These are phyloP conservation scores for Leishmania tarentolae DNA, from an alignment of 208 protist genomes.

Conservation along the genomic window DNA sequence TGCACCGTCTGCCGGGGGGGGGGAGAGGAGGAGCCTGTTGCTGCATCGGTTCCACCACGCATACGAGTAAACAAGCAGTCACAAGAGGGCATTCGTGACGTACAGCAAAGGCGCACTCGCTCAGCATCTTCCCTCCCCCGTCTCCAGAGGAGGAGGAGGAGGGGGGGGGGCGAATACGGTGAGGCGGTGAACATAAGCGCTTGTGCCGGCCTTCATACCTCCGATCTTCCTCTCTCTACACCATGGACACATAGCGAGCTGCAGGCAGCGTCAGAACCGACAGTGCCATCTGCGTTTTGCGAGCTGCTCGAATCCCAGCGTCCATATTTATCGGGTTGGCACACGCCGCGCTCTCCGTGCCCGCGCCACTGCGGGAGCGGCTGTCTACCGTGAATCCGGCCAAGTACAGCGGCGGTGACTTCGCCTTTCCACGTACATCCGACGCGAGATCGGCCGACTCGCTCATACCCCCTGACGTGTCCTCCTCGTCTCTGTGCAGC, in stretches of 20 bases:
- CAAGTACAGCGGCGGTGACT: slow-evolving; percentile 5
- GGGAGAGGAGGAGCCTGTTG: too few relatives aligned
- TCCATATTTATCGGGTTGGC: slow-evolving; percentile 28
- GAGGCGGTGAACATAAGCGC: background rate
- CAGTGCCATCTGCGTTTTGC: slow-evolving; percentile 3
- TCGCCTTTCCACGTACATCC: background rate
- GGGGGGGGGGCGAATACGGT: background rate
- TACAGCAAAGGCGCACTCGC: background rate
- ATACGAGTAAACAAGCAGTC: background rate
- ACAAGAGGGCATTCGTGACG: background rate
- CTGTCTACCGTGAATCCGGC: background rate
- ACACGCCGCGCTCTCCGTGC: background rate
- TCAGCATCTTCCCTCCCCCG: background rate
- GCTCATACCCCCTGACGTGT: slow-evolving; percentile 12
- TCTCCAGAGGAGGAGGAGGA: background rate
- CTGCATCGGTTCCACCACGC: background rate
- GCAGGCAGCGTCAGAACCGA: slow-evolving; percentile 19
- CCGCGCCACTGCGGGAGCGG: slow-evolving; percentile 3
- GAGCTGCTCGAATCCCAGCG: slow-evolving; percentile 14
- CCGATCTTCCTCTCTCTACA: background rate
- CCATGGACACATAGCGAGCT: slow-evolving; percentile 21
- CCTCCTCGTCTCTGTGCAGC: slow-evolving; percentile 2
- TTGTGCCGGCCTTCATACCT: background rate
- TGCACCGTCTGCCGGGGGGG: background rate
- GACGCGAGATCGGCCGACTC: slow-evolving; percentile 17